Base-by-base conservation (phyloP, 83 land plant species). In the Diphasiastrum complanatum region DNA sequence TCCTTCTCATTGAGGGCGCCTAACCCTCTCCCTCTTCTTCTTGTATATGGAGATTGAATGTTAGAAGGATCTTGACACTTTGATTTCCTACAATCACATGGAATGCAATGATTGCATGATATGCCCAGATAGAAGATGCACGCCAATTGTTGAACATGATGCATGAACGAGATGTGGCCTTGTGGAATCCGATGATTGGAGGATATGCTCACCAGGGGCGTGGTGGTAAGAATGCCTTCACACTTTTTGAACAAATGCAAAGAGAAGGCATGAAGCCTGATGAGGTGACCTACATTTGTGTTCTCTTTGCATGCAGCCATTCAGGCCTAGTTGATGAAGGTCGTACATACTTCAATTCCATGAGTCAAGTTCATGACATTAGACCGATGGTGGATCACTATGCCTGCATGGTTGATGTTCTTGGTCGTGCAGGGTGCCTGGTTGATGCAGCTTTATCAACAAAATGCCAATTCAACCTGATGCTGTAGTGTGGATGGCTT, bases 261-360 rank as follows among this genome's bases (percentile, higher is more conserved):
- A 45, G 24, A 47, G 65, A 51, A 33, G 68, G 72, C 1, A 24
- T 71, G 20, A 60, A 59, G 53, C 54, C 69, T 6, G 68, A 71
- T 47, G 41, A 75, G 19, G 59, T 75, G 5, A 79, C 82, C 16
- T 51, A 74, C 32, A 22, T 45, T 40, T 56, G 34, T 47, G 51
- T 79, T 50, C 78, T 79, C 30, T 72, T 72, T 63, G 70, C 82
- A 25, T 79, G 78, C 60, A 71, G 75, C 71, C 78, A 79, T 71
- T 68, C 71, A 40, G 78, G 82, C 2, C 51, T 71, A 35, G 64
- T 70, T 1, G 69, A 75, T 60, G 64, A 63, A 30, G 72, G 82
- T 8, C 43, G 68, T 43, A 25, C 63, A 22, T 63, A 66, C 3
- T 71, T 71, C 18, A 38, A 52, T 27, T 62, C 68, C 20, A 79